Base-by-base conservation (phyloP, 2,329 filamentous ascomycete species). In the Dothistroma pini region DNA sequence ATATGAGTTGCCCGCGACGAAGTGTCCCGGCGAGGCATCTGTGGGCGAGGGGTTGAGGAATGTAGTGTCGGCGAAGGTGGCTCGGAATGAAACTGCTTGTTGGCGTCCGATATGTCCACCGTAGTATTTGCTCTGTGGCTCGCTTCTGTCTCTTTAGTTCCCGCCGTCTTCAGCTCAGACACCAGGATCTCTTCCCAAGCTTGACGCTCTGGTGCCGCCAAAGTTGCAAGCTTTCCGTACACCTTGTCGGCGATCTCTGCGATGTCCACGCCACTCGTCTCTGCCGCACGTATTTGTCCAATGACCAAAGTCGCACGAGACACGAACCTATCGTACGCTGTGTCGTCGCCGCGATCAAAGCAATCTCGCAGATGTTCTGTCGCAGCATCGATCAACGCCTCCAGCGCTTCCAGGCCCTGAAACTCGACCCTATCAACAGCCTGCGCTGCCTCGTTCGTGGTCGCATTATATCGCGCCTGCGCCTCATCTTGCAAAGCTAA, bases 1-100 rank as follows among this genome's bases (percentile, higher is more conserved):
- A 83, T 80, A 54, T 78, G 76, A 3, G 78, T 77, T 3, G 80
- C 81, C 60, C 78, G 72, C 35, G 76, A 81, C 2, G 78, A 77
- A 16, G 72, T 74, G 56, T 79, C 77, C 60, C 80, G 73, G 16
- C 73, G 68, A 29, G 79, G 79, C 76, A 83, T 78, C n/a, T 71
- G 73, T 12, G 80, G 80, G 68, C 80, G 62, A 16, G 57, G 57
- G 14, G 51, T 5, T 32, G 59, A 50, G n/a, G 41, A 48, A 6
- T 58, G 53, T 34, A 48, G 60, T 58, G 56, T 58, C 11, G 51
- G n/a, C 56, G 41, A 12, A 14, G 41, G 31, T 19, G 48, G 25
- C 25, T 44, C 38, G 41, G n/a, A 41, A 31, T 12, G 34, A 11
- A 50, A 16, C n/a, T 35, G 48, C 14, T 19, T 41, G 1, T 21